Evolutionary conservation across 345 rosid genomes (phyloP).

Genomic region (Salix dunnii): DNA sequence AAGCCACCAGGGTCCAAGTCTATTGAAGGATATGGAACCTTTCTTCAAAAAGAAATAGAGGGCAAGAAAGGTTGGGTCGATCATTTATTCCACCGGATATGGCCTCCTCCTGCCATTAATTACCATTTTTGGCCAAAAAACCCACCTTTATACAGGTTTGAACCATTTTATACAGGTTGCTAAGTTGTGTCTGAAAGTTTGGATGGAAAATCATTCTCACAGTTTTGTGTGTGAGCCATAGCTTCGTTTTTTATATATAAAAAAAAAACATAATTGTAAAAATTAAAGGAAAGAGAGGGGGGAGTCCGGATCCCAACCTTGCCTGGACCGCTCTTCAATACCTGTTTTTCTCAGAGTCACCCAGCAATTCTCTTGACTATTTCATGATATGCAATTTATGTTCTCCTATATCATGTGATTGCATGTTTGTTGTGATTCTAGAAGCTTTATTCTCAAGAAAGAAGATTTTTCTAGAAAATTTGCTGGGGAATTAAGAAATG

Average conservation of each 20-base stretch:
- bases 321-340: no score
- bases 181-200: no score
- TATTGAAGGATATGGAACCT: slow-evolving; percentile 25
- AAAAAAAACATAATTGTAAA: no score
- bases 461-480: no score
- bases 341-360: no score
- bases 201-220: no score
- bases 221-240: no score
- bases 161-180: no score
- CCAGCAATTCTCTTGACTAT: no score
- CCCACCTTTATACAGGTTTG: slow-evolving; percentile 78
- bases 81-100: slow-evolving; percentile 73
- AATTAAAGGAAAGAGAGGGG: no score
- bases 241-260: no score
- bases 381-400: background rate
- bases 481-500: background rate
- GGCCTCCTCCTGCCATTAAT: slow-evolving; percentile 63
- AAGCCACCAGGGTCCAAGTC: slow-evolving; percentile 35
- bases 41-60: no score
- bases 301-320: background rate
- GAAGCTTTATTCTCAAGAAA: background rate
- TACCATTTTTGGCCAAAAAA: slow-evolving; percentile 72
- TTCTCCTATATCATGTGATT: background rate
- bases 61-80: slow-evolving; percentile 70
- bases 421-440: background rate